Conservation (phyloP, 805 yeast species). For the Brettanomyces bruxellensis region DNA sequence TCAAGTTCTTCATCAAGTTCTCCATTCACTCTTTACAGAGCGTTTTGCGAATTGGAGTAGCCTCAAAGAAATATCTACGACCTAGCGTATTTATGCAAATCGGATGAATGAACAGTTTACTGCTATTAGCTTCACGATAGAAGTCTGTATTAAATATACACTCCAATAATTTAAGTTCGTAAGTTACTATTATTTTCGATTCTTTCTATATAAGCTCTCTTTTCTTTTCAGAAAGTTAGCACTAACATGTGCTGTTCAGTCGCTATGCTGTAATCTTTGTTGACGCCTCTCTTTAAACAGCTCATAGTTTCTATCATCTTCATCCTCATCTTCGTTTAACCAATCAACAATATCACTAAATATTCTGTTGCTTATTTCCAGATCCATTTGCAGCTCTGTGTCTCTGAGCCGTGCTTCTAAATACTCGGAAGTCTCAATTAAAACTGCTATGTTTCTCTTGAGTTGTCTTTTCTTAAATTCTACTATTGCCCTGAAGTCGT, state of each 20-base stretch:
- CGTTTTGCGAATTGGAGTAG: conserved; percentile 61
- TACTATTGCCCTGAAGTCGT: conserved; percentile 56
- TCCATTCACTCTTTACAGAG: conserved; percentile 76
- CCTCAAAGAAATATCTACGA: too few relatives aligned
- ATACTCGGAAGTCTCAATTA: conserved; percentile 73
- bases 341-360: conserved; percentile 57
- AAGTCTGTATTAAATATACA: too few relatives aligned
- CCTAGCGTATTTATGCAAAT: too few relatives aligned
- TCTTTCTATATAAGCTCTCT: too few relatives aligned
- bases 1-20: conserved; percentile 34
- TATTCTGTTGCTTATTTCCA: conserved; percentile 44
- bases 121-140: too few relatives aligned
- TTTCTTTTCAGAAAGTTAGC: too few relatives aligned
- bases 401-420: conserved; percentile 49
- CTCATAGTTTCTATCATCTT: conserved; percentile 19
- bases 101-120: too few relatives aligned
- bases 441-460: conserved; percentile 33
- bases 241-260: too few relatives aligned
- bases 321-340: conserved; percentile 44
- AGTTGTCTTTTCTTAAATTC: conserved; percentile 50
- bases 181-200: too few relatives aligned
- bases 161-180: too few relatives aligned
- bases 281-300: conserved; percentile 2
- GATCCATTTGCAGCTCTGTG: conserved; percentile 52
- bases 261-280: not conserved